Conservation (phyloP, 331 rosid species). For the Telfairia occidentalis region DNA sequence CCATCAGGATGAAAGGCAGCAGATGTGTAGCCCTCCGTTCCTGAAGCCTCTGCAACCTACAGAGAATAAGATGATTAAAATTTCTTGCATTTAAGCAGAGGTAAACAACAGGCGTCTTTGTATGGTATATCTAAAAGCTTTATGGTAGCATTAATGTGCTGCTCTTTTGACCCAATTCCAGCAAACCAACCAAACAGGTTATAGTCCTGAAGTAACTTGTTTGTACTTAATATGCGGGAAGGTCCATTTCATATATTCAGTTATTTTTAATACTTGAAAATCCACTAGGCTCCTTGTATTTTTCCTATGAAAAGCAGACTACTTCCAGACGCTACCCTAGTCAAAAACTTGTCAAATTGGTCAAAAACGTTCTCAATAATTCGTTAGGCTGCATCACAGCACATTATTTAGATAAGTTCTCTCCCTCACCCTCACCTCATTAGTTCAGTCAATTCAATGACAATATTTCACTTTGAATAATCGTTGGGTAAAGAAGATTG, state of each 20-base stretch:
- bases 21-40: slow-evolving; percentile 73
- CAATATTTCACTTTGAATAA: not conserved
- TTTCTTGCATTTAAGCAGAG: not conserved
- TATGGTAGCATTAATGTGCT: not conserved
- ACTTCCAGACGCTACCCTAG: not conserved
- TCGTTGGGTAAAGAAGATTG: not conserved
- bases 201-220: not conserved
- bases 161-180: not conserved
- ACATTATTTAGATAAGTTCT: not conserved
- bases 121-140: not conserved
- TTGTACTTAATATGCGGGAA: not conserved
- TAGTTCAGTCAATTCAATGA: not conserved
- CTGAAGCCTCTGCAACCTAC: slow-evolving; percentile 47
- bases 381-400: not conserved
- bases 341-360: not conserved
- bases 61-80: slow-evolving; percentile 1
- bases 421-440: too few relatives aligned
- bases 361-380: not conserved
- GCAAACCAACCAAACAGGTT: not conserved
- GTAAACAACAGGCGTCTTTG: not conserved
- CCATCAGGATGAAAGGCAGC: slow-evolving; percentile 99
- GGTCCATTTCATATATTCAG: not conserved
- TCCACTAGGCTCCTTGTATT: not conserved
- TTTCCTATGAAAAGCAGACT: not conserved
- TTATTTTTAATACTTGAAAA: not conserved